Base-by-base conservation (phyloP, 2,329 filamentous ascomycete genomes). In the Ophiostoma fasciatum region DNA sequence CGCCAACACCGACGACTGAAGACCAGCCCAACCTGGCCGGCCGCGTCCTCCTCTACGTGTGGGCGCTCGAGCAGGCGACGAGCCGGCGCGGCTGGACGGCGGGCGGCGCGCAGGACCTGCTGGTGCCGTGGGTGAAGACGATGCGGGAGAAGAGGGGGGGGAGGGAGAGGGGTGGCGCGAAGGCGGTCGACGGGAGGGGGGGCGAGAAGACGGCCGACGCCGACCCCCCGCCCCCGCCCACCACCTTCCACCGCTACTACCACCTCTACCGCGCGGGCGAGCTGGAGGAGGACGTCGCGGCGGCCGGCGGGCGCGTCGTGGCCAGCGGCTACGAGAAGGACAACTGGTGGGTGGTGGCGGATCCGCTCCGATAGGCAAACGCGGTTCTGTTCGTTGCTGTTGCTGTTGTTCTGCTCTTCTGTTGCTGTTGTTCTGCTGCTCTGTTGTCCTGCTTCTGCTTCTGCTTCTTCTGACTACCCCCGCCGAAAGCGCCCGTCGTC, bases 301-400 rank as follows among this genome's bases (percentile, higher is more conserved):
- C 68, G 13, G 87, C 79, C 15, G 85, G 85, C 14, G 90, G 87
- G 7, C 60, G 58, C 33, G 74, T 94, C 12, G 49, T 90, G 18
- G 77, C 82, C 45, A 74, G 74, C 41, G 90, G 90, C 23, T 98
- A 96, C 58, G 90, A 98, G 54, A 87, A 78, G 61, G 90, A 96
- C 53, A 98, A 98, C 60, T 96, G 90, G 90, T 98, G 88, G 88
- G 84, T 77, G 36, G 77, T 94, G 39, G 54, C 56, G 42, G 51
- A 57, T 48, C 28, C 26, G 13, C 25, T 23, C 17, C 34, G 18
- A 26, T n/a, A n/a, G n/a, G n/a, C n/a, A n/a, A n/a, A n/a, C n/a
- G n/a, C n/a, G n/a, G n/a, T n/a, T n/a, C n/a, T n/a, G n/a, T n/a
- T n/a, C n/a, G n/a, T n/a, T n/a, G n/a, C n/a, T n/a, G n/a, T 7